Evolutionary conservation across 768 basidiomycete species (phyloP).

Genomic region (Leccinum barrowsii): DNA sequence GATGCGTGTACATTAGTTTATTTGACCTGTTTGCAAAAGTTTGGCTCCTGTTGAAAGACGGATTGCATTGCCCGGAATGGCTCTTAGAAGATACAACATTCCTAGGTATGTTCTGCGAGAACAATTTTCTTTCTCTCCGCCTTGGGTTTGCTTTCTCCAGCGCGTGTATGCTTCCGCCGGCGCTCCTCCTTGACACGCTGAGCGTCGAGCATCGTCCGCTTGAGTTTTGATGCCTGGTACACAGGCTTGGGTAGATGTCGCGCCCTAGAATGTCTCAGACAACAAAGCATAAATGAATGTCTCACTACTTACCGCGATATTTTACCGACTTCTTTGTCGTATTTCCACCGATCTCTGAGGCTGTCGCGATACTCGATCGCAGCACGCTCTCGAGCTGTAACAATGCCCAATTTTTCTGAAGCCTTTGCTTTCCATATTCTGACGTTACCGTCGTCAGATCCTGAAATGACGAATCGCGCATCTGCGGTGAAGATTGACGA

Average conservation of each 20-base stretch:
- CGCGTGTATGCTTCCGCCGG: slow-evolving; percentile 82
- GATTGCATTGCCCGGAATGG: slow-evolving; percentile 6
- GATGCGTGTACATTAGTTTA: slow-evolving; percentile 1
- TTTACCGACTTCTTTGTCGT: slow-evolving; percentile 75
- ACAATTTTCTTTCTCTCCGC: slow-evolving; percentile 89
- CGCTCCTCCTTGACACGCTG: slow-evolving; percentile 90
- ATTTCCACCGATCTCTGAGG: slow-evolving; percentile 85
- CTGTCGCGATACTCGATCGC: slow-evolving; percentile 90
- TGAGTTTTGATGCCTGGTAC: slow-evolving; percentile 81
- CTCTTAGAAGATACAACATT: slow-evolving; percentile 12
- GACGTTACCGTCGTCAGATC: slow-evolving; percentile 94
- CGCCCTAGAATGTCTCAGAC: slow-evolving; percentile 39
- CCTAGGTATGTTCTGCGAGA: slow-evolving; percentile 63
- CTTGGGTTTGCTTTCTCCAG: slow-evolving; percentile 83
- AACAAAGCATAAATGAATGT: neutral
- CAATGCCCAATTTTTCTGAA: slow-evolving; percentile 85
- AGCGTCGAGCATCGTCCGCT: slow-evolving; percentile 90
- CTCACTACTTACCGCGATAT: slow-evolving; percentile 62
- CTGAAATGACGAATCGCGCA: slow-evolving; percentile 84
- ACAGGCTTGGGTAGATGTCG: slow-evolving; percentile 91
- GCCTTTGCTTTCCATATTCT: slow-evolving; percentile 94
- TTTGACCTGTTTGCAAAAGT: neutral
- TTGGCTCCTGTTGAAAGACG: neutral
- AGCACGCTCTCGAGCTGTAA: slow-evolving; percentile 87
- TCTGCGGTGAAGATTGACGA: slow-evolving; percentile 87